A percentile compares a stretch with the other conserved stretches of the same genome.
Conservation (phyloP, 257 asterid species). For the Henckelia pumila region DNA sequence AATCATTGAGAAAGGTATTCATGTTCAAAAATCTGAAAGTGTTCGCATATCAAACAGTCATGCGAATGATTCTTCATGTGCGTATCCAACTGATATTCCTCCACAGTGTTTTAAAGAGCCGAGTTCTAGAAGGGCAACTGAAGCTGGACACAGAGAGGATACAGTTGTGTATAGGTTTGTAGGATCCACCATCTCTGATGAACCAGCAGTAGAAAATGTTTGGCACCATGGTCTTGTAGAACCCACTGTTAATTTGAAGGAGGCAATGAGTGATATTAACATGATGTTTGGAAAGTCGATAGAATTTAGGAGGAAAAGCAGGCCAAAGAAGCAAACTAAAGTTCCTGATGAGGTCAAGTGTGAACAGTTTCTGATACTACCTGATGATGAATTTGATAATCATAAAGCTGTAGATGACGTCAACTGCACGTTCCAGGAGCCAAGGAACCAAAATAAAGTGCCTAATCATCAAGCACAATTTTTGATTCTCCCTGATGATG, state of each 20-base stretch:
- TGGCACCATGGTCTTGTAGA: conserved; percentile 97
- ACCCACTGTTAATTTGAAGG: conserved; percentile 84
- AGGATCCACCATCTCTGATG: conserved; percentile 83
- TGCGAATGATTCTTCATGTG: conserved; percentile 39
- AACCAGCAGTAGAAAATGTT: conserved; percentile 78
- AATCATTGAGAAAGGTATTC: conserved; percentile 26
- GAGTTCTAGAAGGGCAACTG: conserved; percentile 39
- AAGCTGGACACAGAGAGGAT: conserved; percentile 60
- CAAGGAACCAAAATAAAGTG: conserved; percentile 18
- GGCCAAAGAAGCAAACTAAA: conserved; percentile 31
- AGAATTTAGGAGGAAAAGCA: conserved; percentile 72
- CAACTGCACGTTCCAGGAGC: neutral
- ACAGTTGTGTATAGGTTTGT: conserved; percentile 75
- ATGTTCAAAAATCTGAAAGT: conserved; percentile 21
- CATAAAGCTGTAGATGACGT: neutral
- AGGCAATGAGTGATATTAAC: conserved; percentile 94
- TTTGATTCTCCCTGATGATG: neutral
- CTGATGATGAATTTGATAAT: conserved; percentile 34
- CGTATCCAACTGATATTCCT: conserved; percentile 45
- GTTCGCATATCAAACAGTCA: conserved; percentile 16
- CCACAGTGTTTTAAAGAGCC: conserved; percentile 36
- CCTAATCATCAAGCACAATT: conserved; percentile 14
- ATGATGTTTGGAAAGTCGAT: conserved; percentile 93
- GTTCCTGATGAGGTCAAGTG: neutral
- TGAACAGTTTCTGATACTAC: conserved; percentile 35